These are phyloP conservation scores for Plantago elongata DNA, from an alignment of 257 asterid genomes.

Conservation along the genomic window DNA sequence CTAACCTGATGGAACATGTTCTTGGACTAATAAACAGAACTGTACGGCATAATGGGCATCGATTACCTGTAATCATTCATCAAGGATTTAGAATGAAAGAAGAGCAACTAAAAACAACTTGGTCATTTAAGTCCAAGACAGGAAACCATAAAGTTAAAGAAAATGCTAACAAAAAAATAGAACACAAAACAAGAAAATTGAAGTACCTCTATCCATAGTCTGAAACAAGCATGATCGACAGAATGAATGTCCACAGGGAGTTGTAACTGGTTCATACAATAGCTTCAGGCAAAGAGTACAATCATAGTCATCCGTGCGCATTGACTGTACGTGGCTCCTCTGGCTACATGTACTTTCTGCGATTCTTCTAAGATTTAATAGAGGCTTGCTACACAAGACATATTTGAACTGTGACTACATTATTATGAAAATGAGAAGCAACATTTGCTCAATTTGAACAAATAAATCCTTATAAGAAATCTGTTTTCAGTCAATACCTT, in stretches of 20 bases:
- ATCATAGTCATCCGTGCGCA: slow-evolving; percentile 87
- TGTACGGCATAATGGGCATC: slow-evolving; percentile 94
- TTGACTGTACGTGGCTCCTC: slow-evolving; percentile 55
- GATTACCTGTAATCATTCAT: slow-evolving; percentile 53
- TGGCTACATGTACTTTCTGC: slow-evolving; percentile 31
- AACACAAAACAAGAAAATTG: slow-evolving; percentile 6
- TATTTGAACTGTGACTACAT: slow-evolving; percentile 9
- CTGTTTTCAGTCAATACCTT: slow-evolving; percentile 41
- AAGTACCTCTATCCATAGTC: slow-evolving; percentile 83
- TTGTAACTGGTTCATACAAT: slow-evolving; percentile 83
- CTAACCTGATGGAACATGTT: slow-evolving; percentile 82
- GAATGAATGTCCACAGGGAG: slow-evolving; percentile 98
- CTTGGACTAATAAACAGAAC: slow-evolving; percentile 78
- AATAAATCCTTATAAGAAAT: background rate
- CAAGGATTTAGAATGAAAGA: slow-evolving; percentile 14
- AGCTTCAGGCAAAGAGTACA: slow-evolving; percentile 91
- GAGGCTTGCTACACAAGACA: slow-evolving; percentile 48
- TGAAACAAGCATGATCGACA: slow-evolving; percentile 96
- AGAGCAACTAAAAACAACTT: slow-evolving; percentile 3
- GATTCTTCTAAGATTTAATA: slow-evolving; percentile 53
- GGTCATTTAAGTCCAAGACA: background rate
- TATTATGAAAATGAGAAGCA: background rate
- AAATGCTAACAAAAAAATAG: slow-evolving; percentile 17
- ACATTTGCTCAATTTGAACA: background rate
- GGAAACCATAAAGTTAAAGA: background rate